Percentiles rank a stretch among this genome's conserved stretches.
Conservation (phyloP, 305 asterid genomes). For the Solanum chacoense region DNA sequence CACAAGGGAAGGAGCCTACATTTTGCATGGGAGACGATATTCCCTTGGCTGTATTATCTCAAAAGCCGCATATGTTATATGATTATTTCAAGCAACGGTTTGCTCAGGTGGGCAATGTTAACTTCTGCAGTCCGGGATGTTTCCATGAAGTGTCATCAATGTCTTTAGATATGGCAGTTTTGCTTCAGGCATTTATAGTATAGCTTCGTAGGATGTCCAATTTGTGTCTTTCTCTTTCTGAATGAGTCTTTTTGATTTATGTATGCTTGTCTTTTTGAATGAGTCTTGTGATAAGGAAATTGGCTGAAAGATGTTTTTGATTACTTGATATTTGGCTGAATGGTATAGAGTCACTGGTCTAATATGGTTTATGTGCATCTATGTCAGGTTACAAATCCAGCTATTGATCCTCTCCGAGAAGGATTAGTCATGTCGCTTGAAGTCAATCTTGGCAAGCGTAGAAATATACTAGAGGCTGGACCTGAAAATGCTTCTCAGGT, state of each 20-base stretch:
- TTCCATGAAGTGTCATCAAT: neutral
- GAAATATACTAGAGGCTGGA: conserved; percentile 90
- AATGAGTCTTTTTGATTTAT: neutral
- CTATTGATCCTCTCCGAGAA: conserved; percentile 98
- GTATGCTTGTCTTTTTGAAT: neutral
- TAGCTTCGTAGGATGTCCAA: neutral
- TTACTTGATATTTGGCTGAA: neutral
- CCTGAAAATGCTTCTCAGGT: conserved; percentile 98
- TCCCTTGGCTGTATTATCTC: conserved; percentile 88
- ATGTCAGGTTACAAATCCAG: conserved; percentile 94
- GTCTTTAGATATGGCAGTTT: neutral
- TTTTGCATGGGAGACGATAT: conserved; percentile 99
- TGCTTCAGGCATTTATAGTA: neutral
- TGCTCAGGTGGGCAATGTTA: conserved; percentile 68
- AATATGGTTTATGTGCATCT: conserved; percentile 4
- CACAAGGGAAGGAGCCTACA: conserved; percentile 99
- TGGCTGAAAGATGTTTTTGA: neutral
- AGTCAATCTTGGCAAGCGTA: conserved; percentile 91
- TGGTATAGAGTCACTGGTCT: neutral
- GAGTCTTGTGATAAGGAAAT: neutral
- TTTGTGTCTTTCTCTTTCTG: neutral
- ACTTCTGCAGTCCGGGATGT: conserved; percentile 8
- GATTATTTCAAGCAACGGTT: conserved; percentile 98
- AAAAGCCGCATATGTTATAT: conserved; percentile 79
- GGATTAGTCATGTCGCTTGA: conserved; percentile 99